A percentile compares a stretch with the other conserved stretches of the same genome.
Conservation (phyloP, 2,329 filamentous ascomycete genomes). For the Pestalotiopsis sp. region DNA sequence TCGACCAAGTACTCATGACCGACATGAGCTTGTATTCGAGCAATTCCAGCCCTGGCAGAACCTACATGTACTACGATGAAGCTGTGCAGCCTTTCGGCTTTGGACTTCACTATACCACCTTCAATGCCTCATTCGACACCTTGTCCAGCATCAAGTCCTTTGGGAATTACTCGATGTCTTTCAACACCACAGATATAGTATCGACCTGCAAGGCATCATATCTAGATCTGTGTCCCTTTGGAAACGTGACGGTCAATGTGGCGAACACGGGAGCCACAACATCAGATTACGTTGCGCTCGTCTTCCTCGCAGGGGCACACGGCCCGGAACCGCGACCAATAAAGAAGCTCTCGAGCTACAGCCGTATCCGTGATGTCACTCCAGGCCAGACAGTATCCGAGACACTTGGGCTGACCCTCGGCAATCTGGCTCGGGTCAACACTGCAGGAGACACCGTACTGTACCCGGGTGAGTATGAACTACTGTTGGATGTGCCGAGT, state of each 20-base stretch:
- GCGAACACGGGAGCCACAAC: neutral
- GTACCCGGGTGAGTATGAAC: neutral
- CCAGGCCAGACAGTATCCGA: neutral
- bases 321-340: neutral
- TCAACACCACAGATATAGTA: neutral
- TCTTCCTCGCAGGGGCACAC: neutral
- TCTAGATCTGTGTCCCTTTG: neutral
- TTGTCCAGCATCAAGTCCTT: neutral
- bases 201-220: neutral
- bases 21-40: slow-evolving; percentile 50
- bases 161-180: neutral
- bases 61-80: neutral
- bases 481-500: neutral
- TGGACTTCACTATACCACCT: slow-evolving; percentile 1
- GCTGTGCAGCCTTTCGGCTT: neutral
- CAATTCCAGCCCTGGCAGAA: slow-evolving; percentile 16
- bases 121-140: neutral
- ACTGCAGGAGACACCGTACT: neutral
- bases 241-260: neutral
- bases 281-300: neutral
- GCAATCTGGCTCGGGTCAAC: neutral
- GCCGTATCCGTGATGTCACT: neutral
- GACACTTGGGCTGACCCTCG: neutral
- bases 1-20: slow-evolving; percentile 46
- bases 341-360: neutral